Base-by-base conservation (phyloP, 176 grass and related monocot species). In the Pharus latifolius region DNA sequence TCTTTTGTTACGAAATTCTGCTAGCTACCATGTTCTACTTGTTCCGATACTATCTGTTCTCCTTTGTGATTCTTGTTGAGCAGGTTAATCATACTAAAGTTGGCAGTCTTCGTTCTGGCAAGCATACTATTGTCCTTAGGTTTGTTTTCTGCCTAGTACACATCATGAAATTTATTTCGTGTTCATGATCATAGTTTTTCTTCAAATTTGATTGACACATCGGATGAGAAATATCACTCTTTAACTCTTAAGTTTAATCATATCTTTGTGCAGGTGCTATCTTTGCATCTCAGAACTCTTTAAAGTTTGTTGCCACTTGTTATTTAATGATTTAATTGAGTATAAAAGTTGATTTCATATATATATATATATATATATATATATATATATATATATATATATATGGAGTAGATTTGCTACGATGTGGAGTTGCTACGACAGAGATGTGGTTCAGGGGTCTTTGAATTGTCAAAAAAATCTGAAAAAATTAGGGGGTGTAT, bases 41-140 rank as follows among this genome's bases (percentile, higher is more conserved):
- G 60, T 14, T 70, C 23, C 64, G 31, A 82, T 29, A 74, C 30
- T 33, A 56, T 69, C 15, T 1, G 28, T 69, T 67, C 54, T 31
- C 17, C 6, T 63, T 57, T 5, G 53, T 14, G 0, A 33, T 31
- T 49, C 38, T 54, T 27, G 2, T 74, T 78, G 20, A 76, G 49
- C 89, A 96, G 94, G 80, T 62, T 60, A 90, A 90, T 85, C n/a
- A 83, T 69, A 28, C 17, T 5, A 63, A 90, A 82, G 83, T 24
- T 73, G 28, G 15, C n/a, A 68, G 50, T 68, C 73, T 98, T 84
- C 22, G 23, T 23, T 57, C 65, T 45, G 83, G 84, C 55, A 88
- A 89, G 16, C 80, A 49, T 58, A 72, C 6, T 24, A 51, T 96
- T 76, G 20, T 88, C 74, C 44, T 98, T 22, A 98, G 88, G 94